Evolutionary conservation across 306 rosid genomes (phyloP), one percentile per base, ranked within the genome.

Genomic region (Styphnolobium japonicum): DNA sequence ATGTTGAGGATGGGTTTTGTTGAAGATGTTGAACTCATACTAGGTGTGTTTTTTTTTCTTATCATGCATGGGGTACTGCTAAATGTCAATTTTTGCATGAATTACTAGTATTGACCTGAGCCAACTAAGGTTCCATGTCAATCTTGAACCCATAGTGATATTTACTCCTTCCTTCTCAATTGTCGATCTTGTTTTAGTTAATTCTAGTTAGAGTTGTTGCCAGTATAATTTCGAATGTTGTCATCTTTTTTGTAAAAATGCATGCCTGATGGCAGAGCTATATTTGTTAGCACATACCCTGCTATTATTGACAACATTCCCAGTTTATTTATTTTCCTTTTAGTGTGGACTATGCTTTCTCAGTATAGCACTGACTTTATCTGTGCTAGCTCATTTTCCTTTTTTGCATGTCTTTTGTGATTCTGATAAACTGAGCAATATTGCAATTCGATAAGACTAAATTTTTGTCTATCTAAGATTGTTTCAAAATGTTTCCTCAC

Each of bases 1-100:
- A 94, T 94, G 97, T 62, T 94, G 77, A 85, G 87, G 87, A 89
- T 91, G 97, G 97, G 92, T 77, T 94, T 94, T 73, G 97, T 91
- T 77, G 97, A 91, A 16, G 98, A 92, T 81, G 97, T 94, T 76
- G 97, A 92, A 77, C 84, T 87, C 75, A 94, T 94, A 88, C 86
- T 94, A n/a, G 97, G 98, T 94, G 81, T 42, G 72, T 57, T 14
- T 25, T 73, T 16, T 11, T 57, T 39, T n/a, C 14, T 31, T 25
- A 25, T 23, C 1, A 15, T 61, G 39, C 56, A 40, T 58, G 49
- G 34, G 31, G 8, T 67, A 65, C 7, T 60, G 37, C 31, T 16
- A 37, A 15, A 33, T 62, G 10, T 39, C 48, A 62, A 48, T 25
- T 60, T 29, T 51, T 39, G 23, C 3, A 4, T 40, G 16, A 51